Base-by-base conservation (phyloP, 805 yeast genomes). In the Ogataea polymorpha region DNA sequence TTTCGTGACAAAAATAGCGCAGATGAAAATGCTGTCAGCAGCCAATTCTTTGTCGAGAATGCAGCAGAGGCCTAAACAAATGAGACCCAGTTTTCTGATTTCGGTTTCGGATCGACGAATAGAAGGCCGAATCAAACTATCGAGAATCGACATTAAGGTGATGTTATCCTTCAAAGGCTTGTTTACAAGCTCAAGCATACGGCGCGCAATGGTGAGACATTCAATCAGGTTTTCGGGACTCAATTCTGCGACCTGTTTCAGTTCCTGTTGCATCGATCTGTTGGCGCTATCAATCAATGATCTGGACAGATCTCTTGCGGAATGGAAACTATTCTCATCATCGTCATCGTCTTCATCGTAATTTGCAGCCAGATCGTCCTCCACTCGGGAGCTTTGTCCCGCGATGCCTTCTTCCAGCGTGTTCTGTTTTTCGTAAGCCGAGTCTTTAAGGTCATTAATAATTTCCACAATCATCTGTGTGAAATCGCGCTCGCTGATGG, bases 381-480 rank as follows among this genome's bases (percentile, higher is more conserved):
- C 55, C 42, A 18, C 50, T 54, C 36, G 48, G 32, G 44, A 63
- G 23, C 53, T 43, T 25, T 48, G 50, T 42, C 38, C 47, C 4
- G 58, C 35, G 2, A 35, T 25, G 11, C 67, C 74, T 27, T 59
- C 65, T 14, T n/a, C 23, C 6, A 21, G n/a, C 53, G 47, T 32
- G 13, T 35, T 17, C 24, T 39, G 44, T 35, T 54, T 62, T 34
- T 67, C 75, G 30, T 65, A 58, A 23, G 71, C 75, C 7, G 80
- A 72, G 59, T 89, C 96, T 58, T 87, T 76, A 36, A 90, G 71
- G 67, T 90, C 97, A 30, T 87, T 80, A 27, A 89, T 80, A 13
- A 88, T 77, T 68, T 91, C 97, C n/a, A 84, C 77, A 14, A 85
- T 73, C 79, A 88, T 82, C 26, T 86, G 79, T 18, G 86, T 77